Evolutionary conservation across 352 stramenopile genomes (phyloP).

Genomic region (Thraustotheca clavata): DNA sequence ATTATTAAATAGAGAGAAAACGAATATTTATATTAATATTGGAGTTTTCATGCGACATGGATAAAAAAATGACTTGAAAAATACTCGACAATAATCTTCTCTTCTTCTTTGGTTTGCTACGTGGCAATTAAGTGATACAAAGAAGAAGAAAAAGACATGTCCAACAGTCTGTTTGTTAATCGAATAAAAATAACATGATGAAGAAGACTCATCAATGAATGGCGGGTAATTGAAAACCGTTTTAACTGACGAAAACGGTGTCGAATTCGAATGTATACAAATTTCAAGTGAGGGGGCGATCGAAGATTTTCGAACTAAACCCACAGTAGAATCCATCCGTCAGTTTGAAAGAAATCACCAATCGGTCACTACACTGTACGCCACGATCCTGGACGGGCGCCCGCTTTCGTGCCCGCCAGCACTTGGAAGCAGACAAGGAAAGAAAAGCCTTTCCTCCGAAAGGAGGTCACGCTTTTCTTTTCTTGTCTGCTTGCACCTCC

Average conservation of each 20-base stretch:
- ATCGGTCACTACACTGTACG: constrained; percentile 10
- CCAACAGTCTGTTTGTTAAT: too few species aligned
- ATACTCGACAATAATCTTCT: neutral
- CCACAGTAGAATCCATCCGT: neutral
- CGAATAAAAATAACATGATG: too few species aligned
- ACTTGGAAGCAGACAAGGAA: constrained; percentile 16
- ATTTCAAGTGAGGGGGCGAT: neutral
- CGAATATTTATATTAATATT: neutral
- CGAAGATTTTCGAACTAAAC: constrained; percentile 2
- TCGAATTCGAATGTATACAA: constrained; percentile 5
- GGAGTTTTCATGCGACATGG: neutral
- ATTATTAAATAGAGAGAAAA: too few species aligned
- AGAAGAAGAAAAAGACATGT: too few species aligned
- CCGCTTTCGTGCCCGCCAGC: neutral
- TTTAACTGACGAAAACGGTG: too few species aligned
- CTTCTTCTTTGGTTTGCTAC: neutral
- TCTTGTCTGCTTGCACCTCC: constrained; percentile 14
- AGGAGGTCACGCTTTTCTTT: constrained; percentile 17
- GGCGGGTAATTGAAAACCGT: too few species aligned
- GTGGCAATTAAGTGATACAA: too few species aligned
- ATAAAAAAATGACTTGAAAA: neutral
- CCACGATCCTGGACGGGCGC: constrained; percentile 8
- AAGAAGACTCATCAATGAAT: too few species aligned
- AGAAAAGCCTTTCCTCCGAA: constrained; percentile 16
- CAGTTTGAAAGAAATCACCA: neutral